Evolutionary conservation across 495 filamentous ascomycete species (phyloP).

Genomic region (Oidiodendron maius): DNA sequence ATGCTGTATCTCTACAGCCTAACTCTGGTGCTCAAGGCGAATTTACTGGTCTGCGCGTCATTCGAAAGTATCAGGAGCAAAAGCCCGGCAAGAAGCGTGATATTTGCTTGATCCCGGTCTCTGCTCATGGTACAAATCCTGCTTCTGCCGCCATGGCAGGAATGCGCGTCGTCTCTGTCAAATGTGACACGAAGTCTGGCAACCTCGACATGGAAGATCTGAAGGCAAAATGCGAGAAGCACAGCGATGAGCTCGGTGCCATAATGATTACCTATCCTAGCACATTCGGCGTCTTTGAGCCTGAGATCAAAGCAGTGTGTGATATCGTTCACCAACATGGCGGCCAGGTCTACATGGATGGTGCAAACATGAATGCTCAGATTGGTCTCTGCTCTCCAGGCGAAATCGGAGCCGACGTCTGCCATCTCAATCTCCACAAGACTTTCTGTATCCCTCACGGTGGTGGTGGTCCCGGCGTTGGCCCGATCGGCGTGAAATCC

Average conservation of each 20-base stretch:
- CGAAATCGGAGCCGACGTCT: slow-evolving; percentile 96
- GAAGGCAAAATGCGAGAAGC: slow-evolving; percentile 79
- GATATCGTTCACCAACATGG: slow-evolving; percentile 81
- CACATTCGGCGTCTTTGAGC: slow-evolving; percentile 96
- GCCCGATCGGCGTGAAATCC: slow-evolving; percentile 86
- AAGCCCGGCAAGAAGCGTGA: slow-evolving; percentile 64
- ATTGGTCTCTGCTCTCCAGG: slow-evolving; percentile 96
- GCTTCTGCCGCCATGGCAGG: slow-evolving; percentile 96
- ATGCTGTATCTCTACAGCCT: slow-evolving; percentile 84
- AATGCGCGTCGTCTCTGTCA: slow-evolving; percentile 92
- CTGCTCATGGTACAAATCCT: slow-evolving; percentile 95
- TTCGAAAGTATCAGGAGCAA: slow-evolving; percentile 78
- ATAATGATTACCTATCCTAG: slow-evolving; percentile 99
- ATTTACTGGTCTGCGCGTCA: slow-evolving; percentile 88
- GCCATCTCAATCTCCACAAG: slow-evolving; percentile 97
- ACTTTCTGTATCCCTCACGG: slow-evolving; percentile 99
- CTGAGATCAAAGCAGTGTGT: slow-evolving; percentile 80
- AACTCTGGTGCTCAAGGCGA: slow-evolving; percentile 98
- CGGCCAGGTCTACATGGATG: slow-evolving; percentile 98
- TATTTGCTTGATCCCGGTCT: slow-evolving; percentile 94
- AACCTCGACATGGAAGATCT: slow-evolving; percentile 88
- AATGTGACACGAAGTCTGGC: slow-evolving; percentile 82
- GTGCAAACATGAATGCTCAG: slow-evolving; percentile 98
- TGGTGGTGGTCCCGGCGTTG: slow-evolving; percentile 91
- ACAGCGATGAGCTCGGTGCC: slow-evolving; percentile 79